Base-by-base conservation (phyloP, 345 rosid genomes). In the Corymbia maculata region DNA sequence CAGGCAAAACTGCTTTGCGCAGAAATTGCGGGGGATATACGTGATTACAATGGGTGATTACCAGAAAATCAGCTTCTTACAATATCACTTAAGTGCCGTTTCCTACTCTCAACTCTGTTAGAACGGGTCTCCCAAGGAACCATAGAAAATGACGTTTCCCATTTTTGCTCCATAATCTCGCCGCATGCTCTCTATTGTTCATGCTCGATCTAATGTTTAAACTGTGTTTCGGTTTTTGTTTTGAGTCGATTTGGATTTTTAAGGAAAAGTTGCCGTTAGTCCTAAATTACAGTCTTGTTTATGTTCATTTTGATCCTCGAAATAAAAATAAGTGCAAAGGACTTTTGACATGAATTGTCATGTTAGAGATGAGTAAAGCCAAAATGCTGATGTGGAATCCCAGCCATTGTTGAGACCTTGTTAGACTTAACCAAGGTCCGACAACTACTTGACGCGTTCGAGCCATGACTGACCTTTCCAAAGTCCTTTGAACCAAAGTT, bases 31-130 rank as follows among this genome's bases (percentile, higher is more conserved):
- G 0, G 0, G 2, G 1, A 61, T 61, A 9, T 5, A 61, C 0
- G 2, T 61, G 15, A 11, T 26, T 59, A 59, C 7, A 0, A 1
- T 0, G 0, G 68, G 7, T 26, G 68, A 59, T 5, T 6, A 59
- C 2, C 0, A 0, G 4, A 2, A 59, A 3, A 59, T 59, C 3
- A 0, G 0, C 15, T 30, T 26, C 68, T 59, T 59, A 11, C 1
- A 0, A 59, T 30, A 0, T 12, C 32, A 0, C 1, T 61, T 12
- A 7, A 28, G 32, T 61, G 15, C 68, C 0, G 1, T n/a, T 50
- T 50, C 68, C 10, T 30, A 9, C 21, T 66, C 21, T 19, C 75
- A 16, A 8, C 44, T 14, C 21, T 44, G 14, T 7, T 1, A 7
- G 21, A 66, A 44, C 32, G 3, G 11, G 0, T 15, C 12, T 9